These are phyloP conservation scores for Globisporangium acanthophoron DNA, from an alignment of 352 stramenopile genomes.

Conservation along the genomic window DNA sequence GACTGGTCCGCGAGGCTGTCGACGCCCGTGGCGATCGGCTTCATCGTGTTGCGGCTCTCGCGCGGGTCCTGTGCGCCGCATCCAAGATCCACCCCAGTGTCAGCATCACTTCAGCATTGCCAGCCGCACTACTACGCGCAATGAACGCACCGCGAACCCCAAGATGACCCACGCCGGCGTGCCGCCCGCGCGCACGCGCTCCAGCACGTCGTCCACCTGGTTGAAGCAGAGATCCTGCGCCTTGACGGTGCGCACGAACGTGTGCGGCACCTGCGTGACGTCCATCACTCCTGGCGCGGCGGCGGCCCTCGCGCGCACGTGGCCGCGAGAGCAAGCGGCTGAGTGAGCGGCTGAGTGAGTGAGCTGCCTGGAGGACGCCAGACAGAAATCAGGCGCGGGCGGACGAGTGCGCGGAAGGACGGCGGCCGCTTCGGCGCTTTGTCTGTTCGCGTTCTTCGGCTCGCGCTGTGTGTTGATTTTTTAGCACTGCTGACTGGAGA, in stretches of 20 bases:
- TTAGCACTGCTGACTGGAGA: background rate
- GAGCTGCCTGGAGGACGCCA: too few species aligned
- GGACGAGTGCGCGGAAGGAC: background rate
- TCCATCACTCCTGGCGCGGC: conserved; percentile 16
- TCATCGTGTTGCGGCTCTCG: conserved; percentile 78
- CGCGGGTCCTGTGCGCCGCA: conserved; percentile 44
- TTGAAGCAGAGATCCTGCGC: conserved; percentile 73
- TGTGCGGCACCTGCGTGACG: conserved; percentile 58
- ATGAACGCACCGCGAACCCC: conserved; percentile 55
- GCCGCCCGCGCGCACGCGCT: conserved; percentile 58
- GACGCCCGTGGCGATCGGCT: conserved; percentile 58
- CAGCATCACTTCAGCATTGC: background rate
- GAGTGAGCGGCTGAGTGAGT: background rate
- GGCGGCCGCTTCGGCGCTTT: conserved; percentile 6
- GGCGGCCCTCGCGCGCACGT: background rate
- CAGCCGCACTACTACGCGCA: background rate
- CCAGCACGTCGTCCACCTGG: conserved; percentile 67
- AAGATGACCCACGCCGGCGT: conserved; percentile 72
- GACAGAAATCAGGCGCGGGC: conserved; percentile 3
- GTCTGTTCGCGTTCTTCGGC: conserved; percentile 12
- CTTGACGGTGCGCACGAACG: conserved; percentile 81
- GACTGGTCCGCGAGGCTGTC: conserved; percentile 62
- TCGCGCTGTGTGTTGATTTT: background rate
- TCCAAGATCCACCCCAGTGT: too few species aligned
- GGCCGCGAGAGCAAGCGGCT: too few species aligned